These are phyloP conservation scores for Hevea brasiliensis DNA, from an alignment of 345 rosid species.

Conservation along the genomic window DNA sequence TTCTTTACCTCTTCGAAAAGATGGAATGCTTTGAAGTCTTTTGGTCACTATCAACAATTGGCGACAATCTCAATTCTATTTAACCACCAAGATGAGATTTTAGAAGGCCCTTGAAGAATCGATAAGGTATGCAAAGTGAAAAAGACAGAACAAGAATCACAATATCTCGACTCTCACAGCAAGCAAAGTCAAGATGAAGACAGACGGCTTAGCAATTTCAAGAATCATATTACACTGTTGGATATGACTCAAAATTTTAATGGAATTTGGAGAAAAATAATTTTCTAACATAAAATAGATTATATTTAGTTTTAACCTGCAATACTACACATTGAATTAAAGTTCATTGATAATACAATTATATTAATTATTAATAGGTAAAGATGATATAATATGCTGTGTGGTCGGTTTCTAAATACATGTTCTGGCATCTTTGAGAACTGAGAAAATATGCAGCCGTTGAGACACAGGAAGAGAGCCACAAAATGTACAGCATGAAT, in stretches of 20 bases:
- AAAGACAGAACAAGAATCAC: conserved; percentile 26
- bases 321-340: too few relatives aligned
- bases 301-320: too few relatives aligned
- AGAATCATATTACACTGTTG: conserved; percentile 24
- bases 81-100: too few relatives aligned
- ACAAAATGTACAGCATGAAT: conserved; percentile 14
- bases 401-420: background rate
- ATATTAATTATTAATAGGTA: too few relatives aligned
- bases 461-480: background rate
- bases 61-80: background rate
- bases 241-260: too few relatives aligned
- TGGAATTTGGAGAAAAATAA: too few relatives aligned
- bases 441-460: background rate
- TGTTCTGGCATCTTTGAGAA: background rate
- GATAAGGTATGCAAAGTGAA: conserved; percentile 4
- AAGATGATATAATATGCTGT: too few relatives aligned
- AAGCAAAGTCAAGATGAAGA: conserved; percentile 50
- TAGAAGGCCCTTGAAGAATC: background rate
- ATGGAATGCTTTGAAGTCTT: background rate
- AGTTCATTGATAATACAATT: too few relatives aligned
- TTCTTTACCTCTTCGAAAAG: conserved; percentile 12
- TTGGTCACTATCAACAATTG: background rate
- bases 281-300: too few relatives aligned
- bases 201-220: conserved; percentile 26
- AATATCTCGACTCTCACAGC: conserved; percentile 15